Evolutionary conservation across 331 rosid species (phyloP), one percentile per base, ranked within the genome.

Genomic region (Quercus phellos): DNA sequence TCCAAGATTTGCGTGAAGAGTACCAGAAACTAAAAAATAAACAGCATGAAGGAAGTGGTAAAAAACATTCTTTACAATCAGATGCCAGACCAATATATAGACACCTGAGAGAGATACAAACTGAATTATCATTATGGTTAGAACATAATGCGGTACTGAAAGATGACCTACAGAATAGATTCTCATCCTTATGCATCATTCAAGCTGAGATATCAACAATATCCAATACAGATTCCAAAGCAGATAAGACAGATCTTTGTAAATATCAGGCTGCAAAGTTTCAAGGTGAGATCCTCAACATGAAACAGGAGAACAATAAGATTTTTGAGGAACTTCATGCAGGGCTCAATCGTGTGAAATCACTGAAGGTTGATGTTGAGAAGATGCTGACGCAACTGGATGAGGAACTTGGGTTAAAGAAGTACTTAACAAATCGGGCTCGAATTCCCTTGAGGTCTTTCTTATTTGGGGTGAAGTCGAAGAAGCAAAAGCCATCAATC

Each of bases 201-300:
- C 97, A 91, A 50, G 88, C 87, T 3, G 96, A 93, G 80, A 83
- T 95, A 78, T 86, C 96, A n/a, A 84, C 87, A 67, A 79, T 88
- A 4, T 85, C 87, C 0, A 73, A 73, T 51, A 83, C 82, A 56
- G 73, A 77, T 50, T 68, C 84, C 0, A 56, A 22, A 27, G 74
- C 68, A 14, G 81, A 81, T 6, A 87, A 67, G 63, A 70, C 78
- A 54, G 84, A 77, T 58, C 81, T 95, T 7, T 77, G 90, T 50
- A 85, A 79, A 6, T 89, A 91, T 69, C 91, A 92, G 58, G 96
- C 96, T 21, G 96, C 97, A 9, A 95, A 90, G 89, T 93, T 95
- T 79, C 99, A 95, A 78, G 99, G 99, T 5, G 98, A 92, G 80
- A 86, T 95, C 79, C 87, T 90, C 67, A 87, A 93, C 81, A 87